phyloP scores from a whole-genome alignment of 1,284 basidiomycete genomes.

The Heterobasidion annosum region DNA sequence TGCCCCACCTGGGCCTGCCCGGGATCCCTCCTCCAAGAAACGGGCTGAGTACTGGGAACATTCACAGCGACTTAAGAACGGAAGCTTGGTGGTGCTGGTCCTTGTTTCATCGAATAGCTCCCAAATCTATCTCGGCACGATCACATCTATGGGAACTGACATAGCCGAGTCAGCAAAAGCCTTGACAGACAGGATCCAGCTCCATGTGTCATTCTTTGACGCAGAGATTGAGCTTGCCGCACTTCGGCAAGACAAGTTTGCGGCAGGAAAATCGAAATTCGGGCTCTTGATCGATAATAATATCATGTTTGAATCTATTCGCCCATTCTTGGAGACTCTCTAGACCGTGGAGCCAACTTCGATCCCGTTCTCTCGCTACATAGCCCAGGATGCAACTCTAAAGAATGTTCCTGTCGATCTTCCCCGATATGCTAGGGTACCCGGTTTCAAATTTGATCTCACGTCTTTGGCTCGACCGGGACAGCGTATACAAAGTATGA shows the following conservation, averaged over 20 bases:
- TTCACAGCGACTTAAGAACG: conserved; percentile 18
- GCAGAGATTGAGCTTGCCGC: conserved; percentile 19
- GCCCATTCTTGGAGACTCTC: conserved; percentile 22
- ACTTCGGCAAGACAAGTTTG: conserved; percentile 16
- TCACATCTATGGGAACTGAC: conserved; percentile 15
- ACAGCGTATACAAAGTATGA: conserved; percentile 12
- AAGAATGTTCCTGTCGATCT: conserved; percentile 8
- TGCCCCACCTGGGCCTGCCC: conserved; percentile 18
- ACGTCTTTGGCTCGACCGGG: conserved; percentile 14
- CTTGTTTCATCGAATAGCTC: conserved; percentile 11
- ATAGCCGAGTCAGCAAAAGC: conserved; percentile 17
- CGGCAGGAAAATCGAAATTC: conserved; percentile 10
- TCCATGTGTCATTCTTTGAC: conserved; percentile 22
- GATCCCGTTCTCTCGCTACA: conserved; percentile 17
- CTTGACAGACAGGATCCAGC: conserved; percentile 11
- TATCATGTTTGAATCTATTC: conserved; percentile 21
- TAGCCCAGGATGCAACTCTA: conserved; percentile 10
- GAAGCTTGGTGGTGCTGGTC: conserved; percentile 19
- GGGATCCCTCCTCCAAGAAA: conserved; percentile 10
- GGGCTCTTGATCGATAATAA: conserved; percentile 20
- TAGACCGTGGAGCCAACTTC: conserved; percentile 17
- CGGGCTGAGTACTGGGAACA: conserved; percentile 19
- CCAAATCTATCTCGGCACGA: conserved; percentile 18
- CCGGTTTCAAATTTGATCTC: conserved; percentile 18
- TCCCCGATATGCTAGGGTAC: conserved; percentile 17